Percentiles rank a stretch among this genome's conserved stretches.
phyloP scores from a whole-genome alignment of 495 filamentous ascomycete species.

The Penicillium flavigenum region DNA sequence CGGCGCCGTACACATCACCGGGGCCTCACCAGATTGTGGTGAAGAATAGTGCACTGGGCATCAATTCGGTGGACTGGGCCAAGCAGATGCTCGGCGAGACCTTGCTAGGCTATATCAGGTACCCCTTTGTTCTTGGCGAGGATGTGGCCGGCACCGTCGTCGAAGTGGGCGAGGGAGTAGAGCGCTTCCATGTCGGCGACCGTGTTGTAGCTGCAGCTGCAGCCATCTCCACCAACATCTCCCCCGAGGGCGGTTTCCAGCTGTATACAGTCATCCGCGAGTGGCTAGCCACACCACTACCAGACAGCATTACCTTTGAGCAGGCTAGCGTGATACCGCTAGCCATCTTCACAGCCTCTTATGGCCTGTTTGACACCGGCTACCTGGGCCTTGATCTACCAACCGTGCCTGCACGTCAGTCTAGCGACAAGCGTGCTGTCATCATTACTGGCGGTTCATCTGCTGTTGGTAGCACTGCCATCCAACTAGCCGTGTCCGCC shows the following conservation, averaged over 20 bases:
- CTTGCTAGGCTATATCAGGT: conserved; percentile 22
- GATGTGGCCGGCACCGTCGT: conserved; percentile 46
- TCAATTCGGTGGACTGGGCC: conserved; percentile 50
- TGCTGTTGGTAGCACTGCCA: conserved; percentile 53
- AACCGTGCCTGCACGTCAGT: neutral
- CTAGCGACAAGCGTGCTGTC: neutral
- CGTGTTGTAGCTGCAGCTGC: conserved; percentile 33
- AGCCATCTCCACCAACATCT: neutral
- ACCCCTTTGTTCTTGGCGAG: conserved; percentile 38
- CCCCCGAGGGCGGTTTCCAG: conserved; percentile 30
- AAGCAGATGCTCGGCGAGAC: conserved; percentile 29
- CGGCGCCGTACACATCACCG: neutral
- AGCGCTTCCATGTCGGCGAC: conserved; percentile 41
- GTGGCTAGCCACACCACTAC: conserved; percentile 20
- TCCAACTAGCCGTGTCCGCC: conserved; percentile 57
- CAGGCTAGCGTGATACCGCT: conserved; percentile 22
- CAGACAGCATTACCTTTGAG: conserved; percentile 33
- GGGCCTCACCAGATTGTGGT: conserved; percentile 18
- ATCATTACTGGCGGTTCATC: neutral
- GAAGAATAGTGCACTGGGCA: conserved; percentile 39
- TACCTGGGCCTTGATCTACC: neutral
- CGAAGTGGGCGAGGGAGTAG: conserved; percentile 35
- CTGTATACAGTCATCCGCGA: conserved; percentile 35
- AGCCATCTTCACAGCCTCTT: neutral
- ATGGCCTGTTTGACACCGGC: neutral